Conservation (phyloP, 164 flowering plant genomes). For the Brasenia schreberi region DNA sequence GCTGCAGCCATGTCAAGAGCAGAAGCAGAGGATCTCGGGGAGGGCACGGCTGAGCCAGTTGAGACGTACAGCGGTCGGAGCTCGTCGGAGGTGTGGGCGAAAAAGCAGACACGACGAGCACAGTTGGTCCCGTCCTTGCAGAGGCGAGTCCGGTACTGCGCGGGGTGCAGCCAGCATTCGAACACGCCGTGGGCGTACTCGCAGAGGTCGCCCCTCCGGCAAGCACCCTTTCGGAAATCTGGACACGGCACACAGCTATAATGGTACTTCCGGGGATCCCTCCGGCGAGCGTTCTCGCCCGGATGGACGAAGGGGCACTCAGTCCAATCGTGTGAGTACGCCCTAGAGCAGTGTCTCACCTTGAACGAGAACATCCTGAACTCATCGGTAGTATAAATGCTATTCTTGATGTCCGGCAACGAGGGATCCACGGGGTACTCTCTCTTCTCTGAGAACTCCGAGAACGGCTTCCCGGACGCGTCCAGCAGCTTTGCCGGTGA, state of each 20-base stretch:
- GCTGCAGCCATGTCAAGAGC: constrained; percentile 69
- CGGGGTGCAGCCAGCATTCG: constrained; percentile 97
- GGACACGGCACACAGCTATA: constrained; percentile 98
- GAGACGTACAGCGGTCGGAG: constrained; percentile 80
- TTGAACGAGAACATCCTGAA: constrained; percentile 93
- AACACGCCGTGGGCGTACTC: constrained; percentile 98
- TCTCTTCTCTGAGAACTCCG: constrained; percentile 40
- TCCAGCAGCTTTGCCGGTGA: neutral
- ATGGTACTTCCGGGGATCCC: constrained; percentile 90
- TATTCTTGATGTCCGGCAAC: constrained; percentile 83
- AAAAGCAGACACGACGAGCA: constrained; percentile 76
- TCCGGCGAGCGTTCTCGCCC: constrained; percentile 90
- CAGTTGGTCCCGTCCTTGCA: constrained; percentile 86
- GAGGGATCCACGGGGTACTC: constrained; percentile 85
- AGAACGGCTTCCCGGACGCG: neutral
- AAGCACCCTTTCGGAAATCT: constrained; percentile 90
- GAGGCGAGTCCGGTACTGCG: constrained; percentile 84
- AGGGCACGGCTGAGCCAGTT: constrained; percentile 85
- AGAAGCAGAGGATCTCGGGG: constrained; percentile 54
- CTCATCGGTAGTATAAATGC: constrained; percentile 83
- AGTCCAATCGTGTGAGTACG: constrained; percentile 97
- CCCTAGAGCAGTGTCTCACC: constrained; percentile 90
- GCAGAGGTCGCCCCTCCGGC: constrained; percentile 79
- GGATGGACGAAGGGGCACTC: constrained; percentile 99
- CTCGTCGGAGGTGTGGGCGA: constrained; percentile 81